These are phyloP conservation scores for Rutstroemia sp. DNA, from an alignment of 2,329 filamentous ascomycete genomes.

Conservation along the genomic window DNA sequence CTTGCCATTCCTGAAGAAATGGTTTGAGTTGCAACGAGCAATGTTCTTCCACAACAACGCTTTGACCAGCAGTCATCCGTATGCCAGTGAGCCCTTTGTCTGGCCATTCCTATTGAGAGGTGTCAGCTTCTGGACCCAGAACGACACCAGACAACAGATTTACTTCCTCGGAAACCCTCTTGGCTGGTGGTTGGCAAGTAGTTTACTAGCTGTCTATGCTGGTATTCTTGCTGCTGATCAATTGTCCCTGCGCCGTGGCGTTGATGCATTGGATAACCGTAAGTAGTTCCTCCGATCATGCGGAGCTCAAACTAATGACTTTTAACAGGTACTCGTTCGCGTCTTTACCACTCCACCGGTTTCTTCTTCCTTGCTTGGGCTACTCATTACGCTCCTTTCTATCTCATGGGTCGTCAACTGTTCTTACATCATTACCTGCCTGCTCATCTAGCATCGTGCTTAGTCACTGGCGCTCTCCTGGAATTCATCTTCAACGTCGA, in stretches of 20 bases:
- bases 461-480: constrained; percentile 84
- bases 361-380: constrained; percentile 99
- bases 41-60: constrained; percentile 99
- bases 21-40: constrained; percentile 89
- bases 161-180: constrained; percentile 97
- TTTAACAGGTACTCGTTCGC: constrained; percentile 69
- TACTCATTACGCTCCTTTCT: constrained; percentile 96
- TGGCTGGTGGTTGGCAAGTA: constrained; percentile 95
- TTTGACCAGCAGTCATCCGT: constrained; percentile 92
- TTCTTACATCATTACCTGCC: constrained; percentile 98
- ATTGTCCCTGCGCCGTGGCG: constrained; percentile 81
- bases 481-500: constrained; percentile 97
- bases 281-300: constrained; percentile 39
- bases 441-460: constrained; percentile 80
- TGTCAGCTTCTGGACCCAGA: constrained; percentile 99
- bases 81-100: constrained; percentile 88
- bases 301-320: constrained; percentile 26
- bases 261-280: constrained; percentile 91
- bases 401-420: constrained; percentile 93
- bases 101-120: constrained; percentile 97
- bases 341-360: constrained; percentile 95
- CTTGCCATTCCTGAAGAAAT: constrained; percentile 86
- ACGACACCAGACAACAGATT: constrained; percentile 90
- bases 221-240: constrained; percentile 92
- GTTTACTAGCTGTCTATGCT: constrained; percentile 84